Evolutionary conservation across 441 rosid species (phyloP), one percentile per base, ranked within the genome.

Genomic region (Pelargonium cotyledonis): DNA sequence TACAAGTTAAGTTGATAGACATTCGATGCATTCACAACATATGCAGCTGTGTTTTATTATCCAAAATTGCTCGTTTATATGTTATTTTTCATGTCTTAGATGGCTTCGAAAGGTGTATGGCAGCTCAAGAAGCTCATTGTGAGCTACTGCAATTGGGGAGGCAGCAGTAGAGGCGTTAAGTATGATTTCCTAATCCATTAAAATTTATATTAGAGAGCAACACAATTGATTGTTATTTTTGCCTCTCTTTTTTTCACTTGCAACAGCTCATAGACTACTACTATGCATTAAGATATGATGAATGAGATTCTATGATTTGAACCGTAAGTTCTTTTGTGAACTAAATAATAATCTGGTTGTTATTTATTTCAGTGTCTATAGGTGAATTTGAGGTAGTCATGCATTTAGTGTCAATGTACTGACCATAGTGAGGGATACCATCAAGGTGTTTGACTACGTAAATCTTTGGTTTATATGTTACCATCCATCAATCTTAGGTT

Each of bases 151-250:
- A 85, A 88, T 53, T 89, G 97, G 98, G 96, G 97, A 69, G 99
- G 96, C 15, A 91, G 96, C 75, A 91, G 99, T 68, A 81, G 94
- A 67, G 97, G 97, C 64, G 87, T 91, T 76, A 87, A 92, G 97
- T 91, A 74, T 69, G 67, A 6, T 16, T 63, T 23, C 21, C 31
- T 4, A 2, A 18, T 44, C 4, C 8, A 14, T 8, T 49, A 26
- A 23, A 12, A 23, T 14, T 10, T 0, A 11, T 1, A 6, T 12
- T 12, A 68, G 3, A 1, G 3, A 9, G 3, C 2, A 7, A 15
- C 14, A 21, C 3, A 18, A 2, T 3, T 8, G 0, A 51, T 51
- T n/a, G 18, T 14, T 51, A 51, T 51, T 29, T 29, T 29, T 1
- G 31, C 31, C 29, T 26, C 31, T 29, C 31, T 29, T 4, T 1